Base-by-base conservation (phyloP, 805 yeast genomes). In the Candida silvicultrix region DNA sequence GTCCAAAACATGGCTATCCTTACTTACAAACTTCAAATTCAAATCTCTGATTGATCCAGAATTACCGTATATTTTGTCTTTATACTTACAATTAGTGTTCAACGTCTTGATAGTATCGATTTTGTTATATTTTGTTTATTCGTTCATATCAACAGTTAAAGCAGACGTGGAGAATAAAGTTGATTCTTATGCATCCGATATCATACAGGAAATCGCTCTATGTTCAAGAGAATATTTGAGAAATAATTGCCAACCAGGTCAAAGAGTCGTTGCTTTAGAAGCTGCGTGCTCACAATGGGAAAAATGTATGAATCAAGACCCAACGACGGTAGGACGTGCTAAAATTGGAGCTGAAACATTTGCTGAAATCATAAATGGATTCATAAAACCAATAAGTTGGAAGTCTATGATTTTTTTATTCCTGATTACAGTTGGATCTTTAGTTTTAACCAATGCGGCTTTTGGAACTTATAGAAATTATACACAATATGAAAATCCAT, bases 271-370 rank as follows among this genome's bases (percentile, higher is more conserved):
- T 0, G 89, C 88, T 0, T 62, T 89, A 16, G 94, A 84, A 54
- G 63, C 66, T 2, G 67, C 77, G 14, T 92, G 99, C 63, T 69
- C 74, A 32, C 72, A 71, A 32, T 88, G 95, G 94, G 83, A 78
- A 49, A 75, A 74, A 47, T 94, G 99, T 62, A 87, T 88, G 89
- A 78, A 81, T 54, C 67, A 81, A 42, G 92, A 88, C 51, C 90
- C 95, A 10, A 74, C 76, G 4, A 64, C 63, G 1, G 73, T 82
- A 12, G 90, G 87, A 4, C 74, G 80, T 42, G 85, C 92, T 1
- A 74, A 73, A 49, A 74, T 89, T 45, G 81, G 89, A 41, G 95
- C 95, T 0, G 89, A 83, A 59, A 83, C 92, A 0, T 73, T 88
- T 54, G 95, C 95, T 1, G 92, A 85, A 50, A 85, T 87, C 8